Evolutionary conservation across 345 rosid genomes (phyloP).

Genomic region (Erucastrum elatum): DNA sequence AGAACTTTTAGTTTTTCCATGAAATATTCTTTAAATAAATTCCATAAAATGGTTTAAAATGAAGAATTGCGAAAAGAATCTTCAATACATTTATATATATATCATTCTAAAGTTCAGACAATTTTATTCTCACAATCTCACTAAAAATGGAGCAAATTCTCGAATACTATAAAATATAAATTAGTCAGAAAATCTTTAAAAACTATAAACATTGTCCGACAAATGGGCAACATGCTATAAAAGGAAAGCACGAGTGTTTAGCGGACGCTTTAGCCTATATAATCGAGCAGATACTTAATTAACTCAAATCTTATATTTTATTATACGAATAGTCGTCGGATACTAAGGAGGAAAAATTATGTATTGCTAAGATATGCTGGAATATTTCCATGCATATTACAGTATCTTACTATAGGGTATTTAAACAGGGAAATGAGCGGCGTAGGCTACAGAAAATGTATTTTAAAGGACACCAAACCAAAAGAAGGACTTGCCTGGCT

Average conservation of each 20-base stretch:
- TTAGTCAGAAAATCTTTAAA: not conserved
- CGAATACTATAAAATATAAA: not conserved
- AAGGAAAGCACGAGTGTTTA: constrained; percentile 42
- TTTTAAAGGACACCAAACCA: not conserved
- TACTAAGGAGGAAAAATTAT: not conserved
- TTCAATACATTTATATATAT: no score
- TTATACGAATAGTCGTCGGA: constrained; percentile 20
- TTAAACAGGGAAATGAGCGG: not conserved
- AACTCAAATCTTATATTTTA: not conserved
- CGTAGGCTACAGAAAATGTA: constrained; percentile 1
- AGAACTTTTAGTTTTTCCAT: no score
- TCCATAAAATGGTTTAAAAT: no score
- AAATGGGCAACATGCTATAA: constrained; percentile 25
- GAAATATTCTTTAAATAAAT: no score
- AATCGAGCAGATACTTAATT: constrained; percentile 17
- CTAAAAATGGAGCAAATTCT: not conserved
- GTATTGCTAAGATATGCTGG: constrained; percentile 18
- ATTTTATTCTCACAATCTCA: not conserved
- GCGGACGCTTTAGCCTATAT: constrained; percentile 29
- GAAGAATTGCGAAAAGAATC: no score
- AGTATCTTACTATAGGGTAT: not conserved
- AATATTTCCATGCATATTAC: constrained; percentile 16
- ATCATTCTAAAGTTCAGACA: not conserved
- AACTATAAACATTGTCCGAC: constrained; percentile 19
- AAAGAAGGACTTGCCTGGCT: constrained; percentile 4